Base-by-base conservation (phyloP, 176 grass and related monocot species). In the Pontederia crassipes region DNA sequence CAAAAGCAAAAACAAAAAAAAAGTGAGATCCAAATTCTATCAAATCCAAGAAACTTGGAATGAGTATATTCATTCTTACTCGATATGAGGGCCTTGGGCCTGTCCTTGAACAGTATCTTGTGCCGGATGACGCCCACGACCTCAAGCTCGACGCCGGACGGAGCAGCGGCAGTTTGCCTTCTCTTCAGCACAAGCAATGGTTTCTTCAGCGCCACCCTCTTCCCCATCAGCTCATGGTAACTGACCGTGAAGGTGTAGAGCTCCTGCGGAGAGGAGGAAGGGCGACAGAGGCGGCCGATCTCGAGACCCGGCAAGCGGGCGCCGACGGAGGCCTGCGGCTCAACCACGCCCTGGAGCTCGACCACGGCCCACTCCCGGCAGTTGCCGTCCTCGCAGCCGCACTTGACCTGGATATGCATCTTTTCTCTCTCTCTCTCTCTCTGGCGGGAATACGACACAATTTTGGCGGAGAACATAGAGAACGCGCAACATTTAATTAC, bases 91-190 rank as follows among this genome's bases (percentile, higher is more conserved):
- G 87, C 87, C 71, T 85, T 97, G 28, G 92, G 84, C 45, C 87
- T 86, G 61, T 71, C 73, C 81, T 91, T 97, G 87, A 91, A 97
- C 55, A 91, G 79, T 56, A 97, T 90, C 61, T 97, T 91, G 57
- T 97, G 83, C 46, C 92, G 73, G 61, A 97, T 97, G 59, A 88
- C 27, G 20, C 84, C 92, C 10, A 97, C 78, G 57, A 88, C 87
- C 49, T 97, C 84, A 66, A 97, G 59, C 68, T 91, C 81, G 45
- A 73, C 11, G 45, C 55, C 72, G 15, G 45, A 52, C 51, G 66
- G 52, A 14, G n/a, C 69, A 9, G 45, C 15, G 2, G 4, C 56
- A 15, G 13, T 2, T 58, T 71, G 86, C 73, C 82, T 87, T 83
- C 76, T 96, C 70, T 80, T 80, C 24, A 96, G 81, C 45, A 90